phyloP scores from a whole-genome alignment of 345 rosid genomes.

The Dipteronia dyeriana region DNA sequence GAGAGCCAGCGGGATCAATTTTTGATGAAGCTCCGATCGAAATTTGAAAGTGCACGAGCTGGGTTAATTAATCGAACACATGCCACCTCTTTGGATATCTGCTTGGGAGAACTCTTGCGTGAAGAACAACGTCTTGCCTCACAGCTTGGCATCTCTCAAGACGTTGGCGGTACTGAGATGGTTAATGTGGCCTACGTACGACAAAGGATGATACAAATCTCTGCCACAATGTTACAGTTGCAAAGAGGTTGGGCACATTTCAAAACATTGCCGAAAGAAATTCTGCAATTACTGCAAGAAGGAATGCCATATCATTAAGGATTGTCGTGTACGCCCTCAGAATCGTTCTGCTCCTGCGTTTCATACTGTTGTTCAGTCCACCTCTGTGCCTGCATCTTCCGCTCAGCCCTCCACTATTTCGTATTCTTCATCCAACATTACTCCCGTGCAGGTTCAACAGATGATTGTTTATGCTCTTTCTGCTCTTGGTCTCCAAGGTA shows the following conservation, averaged over 20 bases:
- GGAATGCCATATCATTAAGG: not conserved
- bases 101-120: not conserved
- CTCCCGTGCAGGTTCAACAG: not conserved
- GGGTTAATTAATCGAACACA: not conserved
- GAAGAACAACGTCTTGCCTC: not conserved
- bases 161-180: not conserved
- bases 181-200: constrained; percentile 10
- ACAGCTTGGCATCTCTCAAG: not conserved
- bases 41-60: constrained; percentile 7
- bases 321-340: not conserved
- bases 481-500: constrained; percentile 6
- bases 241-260: not conserved
- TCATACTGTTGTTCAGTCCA: not conserved
- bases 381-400: too few species aligned
- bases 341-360: too few species aligned
- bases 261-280: not conserved
- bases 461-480: constrained; percentile 6
- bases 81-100: constrained; percentile 5
- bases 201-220: not conserved
- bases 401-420: too few species aligned
- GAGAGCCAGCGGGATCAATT: too few species aligned
- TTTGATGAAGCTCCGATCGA: not conserved
- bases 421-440: too few species aligned
- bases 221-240: constrained; percentile 8
- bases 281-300: constrained; percentile 19